Evolutionary conservation across 2,329 filamentous ascomycete species (phyloP), one percentile per base, ranked within the genome.

Genomic region (Beauveria sp.): DNA sequence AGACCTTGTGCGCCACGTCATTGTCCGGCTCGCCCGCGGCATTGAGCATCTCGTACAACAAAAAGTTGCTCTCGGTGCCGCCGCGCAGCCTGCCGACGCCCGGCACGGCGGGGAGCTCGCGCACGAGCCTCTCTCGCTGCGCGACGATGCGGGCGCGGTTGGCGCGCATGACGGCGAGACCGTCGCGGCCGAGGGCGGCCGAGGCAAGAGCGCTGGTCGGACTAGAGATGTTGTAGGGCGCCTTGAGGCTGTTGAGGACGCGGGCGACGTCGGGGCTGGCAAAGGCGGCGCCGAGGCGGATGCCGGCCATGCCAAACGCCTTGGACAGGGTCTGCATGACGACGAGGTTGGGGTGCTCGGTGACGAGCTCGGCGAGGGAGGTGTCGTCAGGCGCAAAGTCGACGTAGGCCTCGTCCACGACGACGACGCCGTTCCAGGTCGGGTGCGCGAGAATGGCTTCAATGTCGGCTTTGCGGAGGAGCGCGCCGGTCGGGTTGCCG

Each of bases 241-340:
- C 93, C 77, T 98, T 98, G 70, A 99, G 81, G 72, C 83, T 92
- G 77, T 99, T 99, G 61, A 99, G 81, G 14, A 99, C 79, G 18
- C 77, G 75, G 2, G 93, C 92, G 65, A 99, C 88, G 6, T 86
- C 81, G 0, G 86, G 81, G 10, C 86, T 84, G 5, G 90, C 84
- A 72, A 97, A 99, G 0, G 91, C 91, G 8, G 87, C 90, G 52
- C 95, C 95, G 1, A 99, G 82, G 18, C 95, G 83, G 71, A 99
- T 96, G 56, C 93, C 95, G 4, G 95, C 95, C 70, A 99, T 84
- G 31, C 95, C 95, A 71, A 99, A 99, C 0, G 92, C 95, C 75
- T 99, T 99, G 69, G 90, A 96, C n/a, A 98, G 82, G 1, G 95
- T 99, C 80, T 99, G 95, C 90, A 98, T 91, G 62, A 99, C 93